Evolutionary conservation across 148 eudicot species (phyloP).

Genomic region (Vaccinium vitisidaea): DNA sequence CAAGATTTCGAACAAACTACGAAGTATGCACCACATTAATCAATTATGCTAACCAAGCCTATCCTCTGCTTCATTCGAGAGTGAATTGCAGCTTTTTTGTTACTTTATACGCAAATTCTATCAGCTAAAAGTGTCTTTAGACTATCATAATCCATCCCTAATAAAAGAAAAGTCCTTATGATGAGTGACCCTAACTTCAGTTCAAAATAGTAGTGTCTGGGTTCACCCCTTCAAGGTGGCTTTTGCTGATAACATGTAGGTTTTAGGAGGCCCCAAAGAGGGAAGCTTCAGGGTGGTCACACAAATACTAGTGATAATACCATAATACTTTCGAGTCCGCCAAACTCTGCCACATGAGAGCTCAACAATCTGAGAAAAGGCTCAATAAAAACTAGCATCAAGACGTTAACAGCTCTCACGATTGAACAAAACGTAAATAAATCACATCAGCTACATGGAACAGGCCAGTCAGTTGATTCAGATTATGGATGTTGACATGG

Average conservation of each 20-base stretch:
- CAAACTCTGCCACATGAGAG: background rate
- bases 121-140: background rate
- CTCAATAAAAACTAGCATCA: background rate
- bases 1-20: background rate
- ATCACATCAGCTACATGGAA: background rate
- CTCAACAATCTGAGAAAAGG: background rate
- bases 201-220: background rate
- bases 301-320: background rate
- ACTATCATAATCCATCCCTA: background rate
- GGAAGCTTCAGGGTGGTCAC: background rate
- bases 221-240: background rate
- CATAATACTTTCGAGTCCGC: background rate
- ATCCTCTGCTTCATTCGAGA: background rate
- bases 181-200: background rate
- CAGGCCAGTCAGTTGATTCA: background rate
- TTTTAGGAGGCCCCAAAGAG: background rate
- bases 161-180: background rate
- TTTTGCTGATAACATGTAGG: background rate
- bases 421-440: background rate
- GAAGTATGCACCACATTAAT: background rate
- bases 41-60: background rate
- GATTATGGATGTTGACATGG: background rate
- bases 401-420: background rate
- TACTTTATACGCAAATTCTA: background rate
- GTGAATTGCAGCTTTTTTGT: background rate